phyloP scores from a whole-genome alignment of 179 eudicot species.

The Gypsophila paniculata region DNA sequence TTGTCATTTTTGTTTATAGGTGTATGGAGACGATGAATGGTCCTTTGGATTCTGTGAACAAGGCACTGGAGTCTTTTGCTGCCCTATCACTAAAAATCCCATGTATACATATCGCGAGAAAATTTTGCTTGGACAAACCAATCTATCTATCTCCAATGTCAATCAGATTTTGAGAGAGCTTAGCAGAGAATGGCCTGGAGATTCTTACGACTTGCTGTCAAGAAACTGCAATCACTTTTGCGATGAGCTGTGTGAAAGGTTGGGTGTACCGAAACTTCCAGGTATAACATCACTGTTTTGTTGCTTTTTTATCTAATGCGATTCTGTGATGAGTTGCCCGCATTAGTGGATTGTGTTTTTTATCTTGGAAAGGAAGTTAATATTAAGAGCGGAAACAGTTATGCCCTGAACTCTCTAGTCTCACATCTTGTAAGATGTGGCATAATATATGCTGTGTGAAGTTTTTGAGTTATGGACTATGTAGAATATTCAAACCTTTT shows the following conservation, averaged over 20 bases:
- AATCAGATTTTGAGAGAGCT: slow-evolving; percentile 79
- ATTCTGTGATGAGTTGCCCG: not conserved
- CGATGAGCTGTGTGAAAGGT: slow-evolving; percentile 77
- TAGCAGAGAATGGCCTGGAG: slow-evolving; percentile 92
- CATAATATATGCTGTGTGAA: not conserved
- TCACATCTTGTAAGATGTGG: not conserved
- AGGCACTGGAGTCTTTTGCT: slow-evolving; percentile 88
- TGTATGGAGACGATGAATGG: slow-evolving; percentile 89
- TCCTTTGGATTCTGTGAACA: slow-evolving; percentile 93
- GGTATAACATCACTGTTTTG: slow-evolving; percentile 35
- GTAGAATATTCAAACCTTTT: not conserved
- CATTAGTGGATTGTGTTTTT: not conserved
- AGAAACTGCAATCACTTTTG: slow-evolving; percentile 96
- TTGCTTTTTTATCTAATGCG: slow-evolving; percentile 3
- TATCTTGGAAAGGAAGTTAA: not conserved
- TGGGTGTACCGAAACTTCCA: slow-evolving; percentile 88
- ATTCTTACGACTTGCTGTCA: slow-evolving; percentile 69
- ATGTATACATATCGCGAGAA: slow-evolving; percentile 88
- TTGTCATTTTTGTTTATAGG: slow-evolving; percentile 36
- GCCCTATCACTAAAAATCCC: slow-evolving; percentile 81
- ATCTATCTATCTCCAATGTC: slow-evolving; percentile 45
- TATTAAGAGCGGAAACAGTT: not conserved
- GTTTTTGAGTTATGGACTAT: not conserved
- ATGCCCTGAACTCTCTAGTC: not conserved
- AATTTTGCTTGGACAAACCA: slow-evolving; percentile 68